A percentile compares a stretch with the other conserved stretches of the same genome.
Conservation (phyloP, 257 asterid species). For the Solanum tacnaense region DNA sequence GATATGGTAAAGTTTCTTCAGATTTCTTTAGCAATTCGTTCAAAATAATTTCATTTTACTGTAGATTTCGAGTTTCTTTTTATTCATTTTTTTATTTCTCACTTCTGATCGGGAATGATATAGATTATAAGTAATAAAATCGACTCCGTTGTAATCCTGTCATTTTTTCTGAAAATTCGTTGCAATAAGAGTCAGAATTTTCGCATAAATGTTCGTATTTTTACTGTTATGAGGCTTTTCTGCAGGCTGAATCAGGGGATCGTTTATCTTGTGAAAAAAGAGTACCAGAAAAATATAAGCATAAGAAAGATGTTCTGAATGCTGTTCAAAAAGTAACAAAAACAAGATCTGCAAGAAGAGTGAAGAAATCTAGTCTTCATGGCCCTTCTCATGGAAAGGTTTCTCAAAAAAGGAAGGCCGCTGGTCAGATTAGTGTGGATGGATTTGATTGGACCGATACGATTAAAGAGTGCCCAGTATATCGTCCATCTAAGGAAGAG, state of each 20-base stretch:
- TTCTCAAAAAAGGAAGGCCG: neutral
- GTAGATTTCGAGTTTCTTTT: neutral
- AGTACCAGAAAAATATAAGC: neutral
- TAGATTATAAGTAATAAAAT: neutral
- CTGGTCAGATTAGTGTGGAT: neutral
- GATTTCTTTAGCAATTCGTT: neutral
- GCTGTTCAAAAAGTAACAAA: neutral
- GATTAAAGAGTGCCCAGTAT: slow-evolving; percentile 24
- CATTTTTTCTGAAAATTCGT: neutral
- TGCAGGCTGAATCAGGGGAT: neutral
- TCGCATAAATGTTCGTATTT: neutral
- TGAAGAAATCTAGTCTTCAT: neutral
- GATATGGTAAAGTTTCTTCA: neutral
- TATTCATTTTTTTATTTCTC: neutral
- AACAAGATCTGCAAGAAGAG: neutral
- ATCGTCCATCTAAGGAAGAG: slow-evolving; percentile 30
- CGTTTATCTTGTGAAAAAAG: neutral
- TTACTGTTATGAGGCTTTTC: neutral
- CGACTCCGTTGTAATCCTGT: neutral
- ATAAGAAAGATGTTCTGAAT: neutral
- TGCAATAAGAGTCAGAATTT: neutral
- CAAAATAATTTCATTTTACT: neutral
- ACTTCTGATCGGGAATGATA: neutral
- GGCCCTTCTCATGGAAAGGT: neutral
- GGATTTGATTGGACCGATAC: slow-evolving; percentile 17